phyloP scores from a whole-genome alignment of 1,284 basidiomycete species.

The Ustilago loliicola region DNA sequence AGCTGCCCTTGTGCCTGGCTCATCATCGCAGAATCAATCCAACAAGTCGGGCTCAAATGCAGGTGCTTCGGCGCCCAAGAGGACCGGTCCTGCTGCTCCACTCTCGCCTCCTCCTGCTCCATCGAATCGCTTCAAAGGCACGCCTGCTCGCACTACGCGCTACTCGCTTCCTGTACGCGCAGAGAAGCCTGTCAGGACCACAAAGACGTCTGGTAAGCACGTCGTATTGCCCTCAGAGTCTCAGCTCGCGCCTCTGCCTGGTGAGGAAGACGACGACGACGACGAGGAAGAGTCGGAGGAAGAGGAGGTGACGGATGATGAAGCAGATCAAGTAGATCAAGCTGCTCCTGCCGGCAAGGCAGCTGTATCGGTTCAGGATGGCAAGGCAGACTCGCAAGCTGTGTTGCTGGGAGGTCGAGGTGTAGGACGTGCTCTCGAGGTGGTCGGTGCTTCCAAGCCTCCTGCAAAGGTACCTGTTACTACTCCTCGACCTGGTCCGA shows the following conservation, averaged over 20 bases:
- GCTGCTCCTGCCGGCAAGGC: constrained; percentile 1
- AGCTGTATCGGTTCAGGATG: constrained; percentile 10
- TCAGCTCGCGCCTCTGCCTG: constrained; percentile 83
- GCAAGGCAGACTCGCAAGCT: constrained; percentile 8
- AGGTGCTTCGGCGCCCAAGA: constrained; percentile 10
- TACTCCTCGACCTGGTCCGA: constrained; percentile 38
- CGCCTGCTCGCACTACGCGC: constrained; percentile 63
- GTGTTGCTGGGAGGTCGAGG: constrained; percentile 30
- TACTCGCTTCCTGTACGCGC: constrained; percentile 68
- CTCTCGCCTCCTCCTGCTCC: constrained; percentile 38
- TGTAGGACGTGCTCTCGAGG: constrained; percentile 18
- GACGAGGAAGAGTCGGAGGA: constrained; percentile 65
- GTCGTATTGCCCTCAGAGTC: constrained; percentile 90
- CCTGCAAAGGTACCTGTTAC: constrained; percentile 49
- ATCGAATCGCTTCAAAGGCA: constrained; percentile 63
- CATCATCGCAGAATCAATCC: constrained; percentile 14
- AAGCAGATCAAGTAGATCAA: constrained; percentile 13
- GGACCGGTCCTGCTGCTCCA: constrained; percentile 26
- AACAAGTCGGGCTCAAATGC: constrained; percentile 19
- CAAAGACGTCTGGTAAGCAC: constrained; percentile 91
- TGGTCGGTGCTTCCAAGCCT: constrained; percentile 33
- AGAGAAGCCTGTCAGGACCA: constrained; percentile 78
- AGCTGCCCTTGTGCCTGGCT: constrained; percentile 30
- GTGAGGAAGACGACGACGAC: constrained; percentile 69
- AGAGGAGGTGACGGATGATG: constrained; percentile 67